Percentiles rank a stretch among this genome's conserved stretches.
Evolutionary conservation across 2,329 filamentous ascomycete species (phyloP).

Genomic region (Corniculantispora saksenae): DNA sequence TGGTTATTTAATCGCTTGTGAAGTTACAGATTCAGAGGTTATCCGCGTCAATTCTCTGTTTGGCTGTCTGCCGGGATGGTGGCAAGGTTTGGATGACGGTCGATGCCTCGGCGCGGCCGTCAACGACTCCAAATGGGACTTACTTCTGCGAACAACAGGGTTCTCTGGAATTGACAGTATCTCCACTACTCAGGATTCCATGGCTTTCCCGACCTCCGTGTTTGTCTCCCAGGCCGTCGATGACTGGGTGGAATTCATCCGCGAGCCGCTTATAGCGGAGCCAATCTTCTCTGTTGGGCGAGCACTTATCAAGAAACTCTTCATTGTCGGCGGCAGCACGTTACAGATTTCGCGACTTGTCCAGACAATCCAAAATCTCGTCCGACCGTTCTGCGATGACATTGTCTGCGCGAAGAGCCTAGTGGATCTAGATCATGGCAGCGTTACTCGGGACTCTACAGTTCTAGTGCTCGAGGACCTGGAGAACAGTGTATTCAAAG

Average conservation of each 20-base stretch:
- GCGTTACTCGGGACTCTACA: not conserved
- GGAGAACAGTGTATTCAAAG: not conserved
- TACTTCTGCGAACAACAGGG: not conserved
- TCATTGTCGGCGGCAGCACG: not conserved
- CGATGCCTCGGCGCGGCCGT: no score
- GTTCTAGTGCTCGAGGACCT: no score
- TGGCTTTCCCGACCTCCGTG: not conserved
- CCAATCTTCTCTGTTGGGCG: not conserved
- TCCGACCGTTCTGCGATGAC: not conserved
- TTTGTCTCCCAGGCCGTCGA: not conserved
- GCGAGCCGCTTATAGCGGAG: not conserved
- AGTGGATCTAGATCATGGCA: not conserved
- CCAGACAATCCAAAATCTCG: not conserved
- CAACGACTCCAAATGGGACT: constrained; percentile 13
- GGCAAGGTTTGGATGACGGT: constrained; percentile 27
- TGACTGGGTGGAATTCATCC: not conserved
- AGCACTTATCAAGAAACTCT: not conserved
- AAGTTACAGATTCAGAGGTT: not conserved
- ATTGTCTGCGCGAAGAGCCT: not conserved
- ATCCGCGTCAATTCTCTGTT: not conserved
- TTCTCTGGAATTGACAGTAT: constrained; percentile 17
- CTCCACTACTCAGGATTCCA: not conserved
- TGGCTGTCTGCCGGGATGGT: constrained; percentile 30
- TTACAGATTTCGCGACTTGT: no score
- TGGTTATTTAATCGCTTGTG: constrained; percentile 41